A percentile compares a stretch with the other conserved stretches of the same genome.
phyloP scores from a whole-genome alignment of 768 basidiomycete species.

The Russula olivacea region DNA sequence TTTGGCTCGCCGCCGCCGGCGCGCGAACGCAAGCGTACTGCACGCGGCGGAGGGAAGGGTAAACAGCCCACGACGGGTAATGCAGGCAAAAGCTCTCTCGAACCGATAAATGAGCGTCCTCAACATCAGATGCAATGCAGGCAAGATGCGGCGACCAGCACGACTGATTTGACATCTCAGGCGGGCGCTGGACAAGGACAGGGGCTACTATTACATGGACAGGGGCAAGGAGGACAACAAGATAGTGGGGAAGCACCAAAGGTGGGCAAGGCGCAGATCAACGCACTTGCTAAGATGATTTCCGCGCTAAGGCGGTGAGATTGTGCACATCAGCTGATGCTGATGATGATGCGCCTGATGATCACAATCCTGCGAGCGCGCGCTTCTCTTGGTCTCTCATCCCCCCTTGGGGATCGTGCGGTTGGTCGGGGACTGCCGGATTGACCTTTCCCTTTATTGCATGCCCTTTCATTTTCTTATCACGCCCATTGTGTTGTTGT shows the following conservation, averaged over 20 bases:
- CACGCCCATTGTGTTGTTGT: not conserved
- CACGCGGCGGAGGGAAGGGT: constrained; percentile 17
- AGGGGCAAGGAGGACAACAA: constrained; percentile 21
- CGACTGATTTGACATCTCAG: constrained; percentile 50
- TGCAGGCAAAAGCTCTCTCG: constrained; percentile 64
- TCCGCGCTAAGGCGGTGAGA: constrained; percentile 63
- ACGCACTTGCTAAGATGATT: constrained; percentile 87
- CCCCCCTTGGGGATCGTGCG: no score
- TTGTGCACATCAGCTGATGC: not conserved
- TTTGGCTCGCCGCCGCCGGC: constrained; percentile 56
- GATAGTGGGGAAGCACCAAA: constrained; percentile 56
- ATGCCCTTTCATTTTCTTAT: not conserved
- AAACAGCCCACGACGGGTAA: constrained; percentile 9
- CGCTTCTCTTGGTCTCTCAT: no score
- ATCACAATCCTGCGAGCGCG: no score
- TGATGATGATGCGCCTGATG: not conserved
- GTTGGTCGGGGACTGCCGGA: not conserved
- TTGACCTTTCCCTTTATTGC: not conserved
- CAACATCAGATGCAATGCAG: constrained; percentile 41
- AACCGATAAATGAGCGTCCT: constrained; percentile 72
- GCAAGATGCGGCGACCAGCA: constrained; percentile 66
- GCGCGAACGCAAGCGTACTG: constrained; percentile 45
- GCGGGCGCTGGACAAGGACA: constrained; percentile 3
- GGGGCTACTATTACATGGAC: not conserved
- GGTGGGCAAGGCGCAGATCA: constrained; percentile 87